phyloP scores from a whole-genome alignment of 2,329 filamentous ascomycete genomes.

The Ophiostoma tasmaniense region DNA sequence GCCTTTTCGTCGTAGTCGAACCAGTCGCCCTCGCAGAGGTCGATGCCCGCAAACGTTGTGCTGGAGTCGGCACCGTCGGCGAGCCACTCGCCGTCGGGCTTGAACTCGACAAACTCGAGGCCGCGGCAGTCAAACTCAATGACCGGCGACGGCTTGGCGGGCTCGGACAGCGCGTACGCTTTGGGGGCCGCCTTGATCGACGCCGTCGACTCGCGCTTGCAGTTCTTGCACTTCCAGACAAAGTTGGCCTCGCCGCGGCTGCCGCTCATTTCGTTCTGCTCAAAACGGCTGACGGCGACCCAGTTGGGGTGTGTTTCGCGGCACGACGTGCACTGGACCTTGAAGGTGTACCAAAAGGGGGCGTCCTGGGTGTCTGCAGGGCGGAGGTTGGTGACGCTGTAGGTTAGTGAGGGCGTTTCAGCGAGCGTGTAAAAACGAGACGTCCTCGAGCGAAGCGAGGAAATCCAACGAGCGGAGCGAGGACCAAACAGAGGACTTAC shows the following conservation, averaged over 20 bases:
- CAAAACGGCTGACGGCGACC: slow-evolving; percentile 84
- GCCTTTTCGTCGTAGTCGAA: slow-evolving; percentile 97
- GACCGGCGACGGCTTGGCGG: slow-evolving; percentile 67
- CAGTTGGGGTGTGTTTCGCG: slow-evolving; percentile 81
- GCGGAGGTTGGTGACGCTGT: slow-evolving; percentile 79
- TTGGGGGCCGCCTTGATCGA: slow-evolving; percentile 68
- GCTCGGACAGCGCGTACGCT: slow-evolving; percentile 62
- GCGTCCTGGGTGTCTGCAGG: slow-evolving; percentile 72
- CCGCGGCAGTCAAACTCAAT: slow-evolving; percentile 91
- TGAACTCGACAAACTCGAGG: slow-evolving; percentile 85
- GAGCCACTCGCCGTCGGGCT: slow-evolving; percentile 88
- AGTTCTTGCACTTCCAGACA: slow-evolving; percentile 99
- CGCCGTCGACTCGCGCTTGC: slow-evolving; percentile 76
- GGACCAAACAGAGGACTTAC: slow-evolving; percentile 35
- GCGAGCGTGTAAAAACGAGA: not conserved
- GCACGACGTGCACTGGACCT: slow-evolving; percentile 96
- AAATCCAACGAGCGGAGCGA: not conserved
- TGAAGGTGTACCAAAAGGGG: slow-evolving; percentile 96
- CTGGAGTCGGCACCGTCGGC: slow-evolving; percentile 71
- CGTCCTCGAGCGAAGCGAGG: no score
- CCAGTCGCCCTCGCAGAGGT: slow-evolving; percentile 87
- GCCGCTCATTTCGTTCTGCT: slow-evolving; percentile 81
- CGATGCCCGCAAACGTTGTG: slow-evolving; percentile 74
- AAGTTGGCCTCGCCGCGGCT: slow-evolving; percentile 96
- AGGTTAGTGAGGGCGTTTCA: no score